Conservation (phyloP, 768 basidiomycete species). For the Dendrothele bispora region DNA sequence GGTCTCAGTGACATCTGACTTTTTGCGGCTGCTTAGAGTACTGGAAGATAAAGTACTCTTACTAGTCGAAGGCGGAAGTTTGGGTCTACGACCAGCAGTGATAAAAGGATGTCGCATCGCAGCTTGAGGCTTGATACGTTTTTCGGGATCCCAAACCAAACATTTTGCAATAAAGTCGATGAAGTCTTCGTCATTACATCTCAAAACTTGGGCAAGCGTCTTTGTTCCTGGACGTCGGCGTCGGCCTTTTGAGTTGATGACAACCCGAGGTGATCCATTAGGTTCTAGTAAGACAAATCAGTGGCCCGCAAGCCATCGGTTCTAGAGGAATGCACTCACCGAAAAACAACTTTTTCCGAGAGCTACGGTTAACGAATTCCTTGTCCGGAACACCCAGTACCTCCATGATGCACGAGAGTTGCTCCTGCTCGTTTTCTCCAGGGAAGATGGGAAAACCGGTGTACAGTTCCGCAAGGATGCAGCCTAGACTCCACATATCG, state of each 20-base stretch:
- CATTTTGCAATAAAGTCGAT: constrained; percentile 97
- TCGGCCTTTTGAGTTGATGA: constrained; percentile 95
- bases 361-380: constrained; percentile 91
- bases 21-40: constrained; percentile 52
- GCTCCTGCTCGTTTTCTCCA: constrained; percentile 98
- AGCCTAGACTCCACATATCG: constrained; percentile 99
- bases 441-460: constrained; percentile 99
- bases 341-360: constrained; percentile 93
- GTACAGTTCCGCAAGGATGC: constrained; percentile 94
- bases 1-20: constrained; percentile 59
- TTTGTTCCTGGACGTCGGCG: constrained; percentile 90
- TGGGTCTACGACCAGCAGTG: constrained; percentile 59
- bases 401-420: constrained; percentile 99
- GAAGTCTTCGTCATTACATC: constrained; percentile 92
- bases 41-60: constrained; percentile 60
- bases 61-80: constrained; percentile 45
- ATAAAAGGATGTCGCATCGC: constrained; percentile 93
- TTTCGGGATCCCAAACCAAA: constrained; percentile 97
- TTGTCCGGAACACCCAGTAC: constrained; percentile 95
- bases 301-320: constrained; percentile 8
- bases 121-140: constrained; percentile 89
- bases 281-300: constrained; percentile 56
- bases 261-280: constrained; percentile 88
- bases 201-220: constrained; percentile 83
- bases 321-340: constrained; percentile 56